A percentile compares a stretch with the other conserved stretches of the same genome.
Conservation (phyloP, 1,284 basidiomycete species). For the Austropuccinia psidii region DNA sequence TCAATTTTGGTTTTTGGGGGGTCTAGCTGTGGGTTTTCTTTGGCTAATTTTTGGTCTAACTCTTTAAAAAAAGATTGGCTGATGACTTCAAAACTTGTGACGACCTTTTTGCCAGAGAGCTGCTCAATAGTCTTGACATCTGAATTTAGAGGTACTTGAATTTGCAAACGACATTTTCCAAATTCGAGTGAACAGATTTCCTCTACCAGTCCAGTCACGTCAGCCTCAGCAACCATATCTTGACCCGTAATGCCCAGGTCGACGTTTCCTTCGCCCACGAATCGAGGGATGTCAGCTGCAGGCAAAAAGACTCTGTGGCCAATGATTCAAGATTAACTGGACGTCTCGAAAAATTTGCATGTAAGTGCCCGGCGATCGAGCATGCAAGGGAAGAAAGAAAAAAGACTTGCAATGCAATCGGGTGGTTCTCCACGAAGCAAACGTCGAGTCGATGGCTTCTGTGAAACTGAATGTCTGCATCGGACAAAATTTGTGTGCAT, state of each 20-base stretch:
- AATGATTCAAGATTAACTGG: not conserved
- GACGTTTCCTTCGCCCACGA: conserved; percentile 95
- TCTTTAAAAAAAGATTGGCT: conserved; percentile 68
- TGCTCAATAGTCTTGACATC: conserved; percentile 65
- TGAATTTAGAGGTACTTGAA: conserved; percentile 81
- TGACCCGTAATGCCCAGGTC: conserved; percentile 87
- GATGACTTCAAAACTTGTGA: conserved; percentile 87
- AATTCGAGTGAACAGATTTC: conserved; percentile 81
- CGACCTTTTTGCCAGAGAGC: conserved; percentile 81
- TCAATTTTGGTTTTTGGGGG: conserved; percentile 66
- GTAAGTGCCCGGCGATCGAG: not conserved
- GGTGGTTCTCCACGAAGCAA: conserved; percentile 81
- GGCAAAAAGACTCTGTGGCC: conserved; percentile 79
- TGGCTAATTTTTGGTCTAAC: conserved; percentile 59
- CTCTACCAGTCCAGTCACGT: conserved; percentile 66
- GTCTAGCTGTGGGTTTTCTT: conserved; percentile 50
- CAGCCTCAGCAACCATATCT: conserved; percentile 88
- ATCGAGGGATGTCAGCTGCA: conserved; percentile 93
- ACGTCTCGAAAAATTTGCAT: not conserved
- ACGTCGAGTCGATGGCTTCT: conserved; percentile 83
- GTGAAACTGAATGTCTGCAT: conserved; percentile 94
- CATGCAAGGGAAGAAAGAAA: not conserved
- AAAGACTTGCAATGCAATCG: conserved; percentile 70
- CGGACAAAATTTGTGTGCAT: conserved; percentile 73
- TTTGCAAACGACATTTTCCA: conserved; percentile 86